These are phyloP conservation scores for Psilocybe sp. DNA, from an alignment of 768 basidiomycete species.

Conservation along the genomic window DNA sequence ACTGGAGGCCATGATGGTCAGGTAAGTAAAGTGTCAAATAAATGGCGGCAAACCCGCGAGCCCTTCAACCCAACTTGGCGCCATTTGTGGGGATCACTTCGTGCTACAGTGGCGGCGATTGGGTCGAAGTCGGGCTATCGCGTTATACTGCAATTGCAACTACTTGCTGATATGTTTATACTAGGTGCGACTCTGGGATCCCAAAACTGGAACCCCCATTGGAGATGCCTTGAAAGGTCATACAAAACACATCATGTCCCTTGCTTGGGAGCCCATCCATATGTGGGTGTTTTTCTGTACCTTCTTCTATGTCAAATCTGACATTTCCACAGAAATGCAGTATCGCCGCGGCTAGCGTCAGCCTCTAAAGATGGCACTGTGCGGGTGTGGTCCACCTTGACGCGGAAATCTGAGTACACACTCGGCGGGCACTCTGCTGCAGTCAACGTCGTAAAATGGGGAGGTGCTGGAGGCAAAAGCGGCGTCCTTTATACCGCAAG, in stretches of 20 bases:
- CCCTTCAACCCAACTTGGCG: too few species aligned
- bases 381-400: constrained; percentile 84
- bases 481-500: constrained; percentile 93
- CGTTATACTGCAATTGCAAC: neutral
- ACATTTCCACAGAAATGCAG: constrained; percentile 58
- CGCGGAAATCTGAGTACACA: constrained; percentile 72
- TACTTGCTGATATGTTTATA: neutral
- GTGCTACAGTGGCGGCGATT: too few species aligned
- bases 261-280: constrained; percentile 96
- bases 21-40: constrained; percentile 45
- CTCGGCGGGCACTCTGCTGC: constrained; percentile 92
- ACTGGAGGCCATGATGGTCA: constrained; percentile 95
- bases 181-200: constrained; percentile 88
- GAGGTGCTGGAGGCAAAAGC: constrained; percentile 67
- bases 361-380: constrained; percentile 97
- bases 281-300: constrained; percentile 47
- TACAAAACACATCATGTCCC: constrained; percentile 92
- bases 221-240: constrained; percentile 92
- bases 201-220: constrained; percentile 82
- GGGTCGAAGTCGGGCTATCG: too few species aligned
- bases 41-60: too few species aligned
- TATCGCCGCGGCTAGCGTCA: constrained; percentile 83
- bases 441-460: constrained; percentile 96
- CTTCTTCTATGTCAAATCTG: neutral
- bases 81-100: too few species aligned